Conservation (phyloP, 2,329 filamentous ascomycete genomes). For the Claviceps sp. region DNA sequence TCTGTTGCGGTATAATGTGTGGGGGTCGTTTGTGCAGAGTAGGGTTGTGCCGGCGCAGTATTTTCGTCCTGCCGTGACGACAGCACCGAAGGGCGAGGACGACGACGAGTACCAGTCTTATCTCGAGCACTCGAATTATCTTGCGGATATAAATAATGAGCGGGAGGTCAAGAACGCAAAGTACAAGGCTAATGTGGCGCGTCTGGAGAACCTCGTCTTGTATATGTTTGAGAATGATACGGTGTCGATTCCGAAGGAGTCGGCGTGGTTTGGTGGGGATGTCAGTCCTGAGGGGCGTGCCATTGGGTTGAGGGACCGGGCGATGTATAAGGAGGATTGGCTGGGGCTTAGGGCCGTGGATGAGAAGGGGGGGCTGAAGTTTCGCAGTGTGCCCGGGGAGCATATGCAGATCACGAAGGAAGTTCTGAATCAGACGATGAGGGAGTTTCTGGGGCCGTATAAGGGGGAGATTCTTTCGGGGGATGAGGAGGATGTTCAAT, state of each 20-base stretch:
- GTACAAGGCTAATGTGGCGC: slow-evolving; percentile 59
- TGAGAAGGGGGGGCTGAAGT: slow-evolving; percentile 63
- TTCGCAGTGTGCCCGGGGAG: slow-evolving; percentile 56
- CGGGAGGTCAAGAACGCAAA: slow-evolving; percentile 54
- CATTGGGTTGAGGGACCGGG: slow-evolving; percentile 53
- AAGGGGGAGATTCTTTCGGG: slow-evolving; percentile 22
- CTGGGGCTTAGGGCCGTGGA: slow-evolving; percentile 71
- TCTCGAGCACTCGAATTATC: slow-evolving; percentile 68
- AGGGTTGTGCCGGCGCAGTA: slow-evolving; percentile 89
- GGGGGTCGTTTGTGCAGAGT: slow-evolving; percentile 63
- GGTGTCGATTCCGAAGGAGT: slow-evolving; percentile 81
- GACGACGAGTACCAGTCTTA: slow-evolving; percentile 47
- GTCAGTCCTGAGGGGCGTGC: slow-evolving; percentile 51
- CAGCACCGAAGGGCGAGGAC: neutral
- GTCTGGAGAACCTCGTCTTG: slow-evolving; percentile 70
- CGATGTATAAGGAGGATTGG: slow-evolving; percentile 85
- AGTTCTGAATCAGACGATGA: slow-evolving; percentile 51
- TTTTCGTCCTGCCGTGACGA: slow-evolving; percentile 60
- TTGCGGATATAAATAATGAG: slow-evolving; percentile 97
- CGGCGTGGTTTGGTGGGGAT: slow-evolving; percentile 74
- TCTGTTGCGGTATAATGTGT: slow-evolving; percentile 67
- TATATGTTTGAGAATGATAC: slow-evolving; percentile 79
- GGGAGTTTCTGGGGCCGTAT: slow-evolving; percentile 48
- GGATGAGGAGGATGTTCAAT: slow-evolving; percentile 9
- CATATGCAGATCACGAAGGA: slow-evolving; percentile 72